Percentiles rank a stretch among this genome's conserved stretches.
Conservation (phyloP, 2,329 filamentous ascomycete species). For the Dactylonectria estremocensis region DNA sequence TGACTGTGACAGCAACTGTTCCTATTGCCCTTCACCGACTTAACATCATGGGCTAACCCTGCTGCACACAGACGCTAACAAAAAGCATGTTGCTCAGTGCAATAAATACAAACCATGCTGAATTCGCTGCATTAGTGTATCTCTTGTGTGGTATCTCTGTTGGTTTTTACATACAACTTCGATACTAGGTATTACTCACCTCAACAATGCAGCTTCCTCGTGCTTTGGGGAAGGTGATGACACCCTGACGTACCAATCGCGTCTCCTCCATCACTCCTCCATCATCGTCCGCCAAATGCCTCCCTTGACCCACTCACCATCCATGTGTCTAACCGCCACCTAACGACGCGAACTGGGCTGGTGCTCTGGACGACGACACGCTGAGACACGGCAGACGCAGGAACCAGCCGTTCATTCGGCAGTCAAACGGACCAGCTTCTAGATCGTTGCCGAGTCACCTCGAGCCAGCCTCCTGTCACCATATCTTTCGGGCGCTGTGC, state of each 20-base stretch:
- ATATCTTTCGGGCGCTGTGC: constrained; percentile 5
- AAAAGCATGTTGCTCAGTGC: not conserved
- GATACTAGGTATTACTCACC: constrained; percentile 11
- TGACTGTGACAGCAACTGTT: not conserved
- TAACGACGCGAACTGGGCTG: not conserved
- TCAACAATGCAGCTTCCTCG: constrained; percentile 7
- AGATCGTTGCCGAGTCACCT: not conserved
- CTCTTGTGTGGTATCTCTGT: not conserved
- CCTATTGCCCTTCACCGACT: constrained; percentile 7
- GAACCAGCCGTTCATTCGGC: constrained; percentile 16
- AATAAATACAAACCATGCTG: constrained; percentile 6
- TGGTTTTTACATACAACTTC: constrained; percentile 2
- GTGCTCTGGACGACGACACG: constrained; percentile 2
- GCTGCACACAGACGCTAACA: constrained; percentile 9
- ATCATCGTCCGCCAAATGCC: constrained; percentile 4
- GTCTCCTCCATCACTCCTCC: not conserved
- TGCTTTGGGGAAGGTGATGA: constrained; percentile 10
- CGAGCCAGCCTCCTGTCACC: not conserved
- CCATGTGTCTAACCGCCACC: not conserved
- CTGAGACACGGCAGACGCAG: constrained; percentile 19
- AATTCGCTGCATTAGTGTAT: not conserved
- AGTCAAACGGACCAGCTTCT: not conserved
- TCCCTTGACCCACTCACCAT: constrained; percentile 17
- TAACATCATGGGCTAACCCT: constrained; percentile 7
- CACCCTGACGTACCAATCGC: constrained; percentile 7